phyloP scores from a whole-genome alignment of 2,329 filamentous ascomycete species.

The Ophiostoma triangulosporum region DNA sequence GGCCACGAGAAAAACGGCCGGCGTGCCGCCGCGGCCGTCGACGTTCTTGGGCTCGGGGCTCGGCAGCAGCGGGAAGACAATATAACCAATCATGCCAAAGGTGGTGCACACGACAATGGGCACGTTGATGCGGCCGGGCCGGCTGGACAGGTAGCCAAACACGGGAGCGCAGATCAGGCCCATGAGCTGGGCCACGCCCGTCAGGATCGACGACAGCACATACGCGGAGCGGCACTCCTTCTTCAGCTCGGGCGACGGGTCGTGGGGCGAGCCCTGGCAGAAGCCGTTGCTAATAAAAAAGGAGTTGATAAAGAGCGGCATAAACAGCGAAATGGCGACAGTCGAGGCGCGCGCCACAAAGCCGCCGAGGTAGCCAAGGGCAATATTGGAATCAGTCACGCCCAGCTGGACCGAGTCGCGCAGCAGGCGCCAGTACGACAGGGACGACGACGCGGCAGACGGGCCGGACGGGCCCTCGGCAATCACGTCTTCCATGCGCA shows the following conservation, averaged over 20 bases:
- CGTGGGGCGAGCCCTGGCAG: slow-evolving; percentile 54
- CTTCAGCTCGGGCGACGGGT: slow-evolving; percentile 62
- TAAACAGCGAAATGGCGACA: slow-evolving; percentile 88
- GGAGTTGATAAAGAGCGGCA: slow-evolving; percentile 83
- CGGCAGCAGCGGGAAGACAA: slow-evolving; percentile 57
- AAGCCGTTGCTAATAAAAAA: slow-evolving; percentile 74
- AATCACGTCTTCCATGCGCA: slow-evolving; percentile 8
- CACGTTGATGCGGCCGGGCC: slow-evolving; percentile 37
- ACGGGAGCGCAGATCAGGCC: slow-evolving; percentile 74
- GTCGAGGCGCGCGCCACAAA: slow-evolving; percentile 92
- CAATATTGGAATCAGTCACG: slow-evolving; percentile 63
- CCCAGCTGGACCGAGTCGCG: slow-evolving; percentile 54
- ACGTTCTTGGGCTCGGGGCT: slow-evolving; percentile 60
- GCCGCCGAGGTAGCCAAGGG: slow-evolving; percentile 79
- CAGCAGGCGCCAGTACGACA: slow-evolving; percentile 48
- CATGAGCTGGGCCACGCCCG: slow-evolving; percentile 75
- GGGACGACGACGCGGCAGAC: slow-evolving; percentile 7
- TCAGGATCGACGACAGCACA: slow-evolving; percentile 72
- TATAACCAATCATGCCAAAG: slow-evolving; percentile 67
- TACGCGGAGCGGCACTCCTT: slow-evolving; percentile 77
- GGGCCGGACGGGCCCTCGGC: not conserved
- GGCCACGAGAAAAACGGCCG: slow-evolving; percentile 61
- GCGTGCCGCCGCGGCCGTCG: slow-evolving; percentile 51
- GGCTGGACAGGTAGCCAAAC: slow-evolving; percentile 75
- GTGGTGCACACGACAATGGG: slow-evolving; percentile 61